Conservation (phyloP, 164 flowering plant species). For the Umbilicus rupestris region DNA sequence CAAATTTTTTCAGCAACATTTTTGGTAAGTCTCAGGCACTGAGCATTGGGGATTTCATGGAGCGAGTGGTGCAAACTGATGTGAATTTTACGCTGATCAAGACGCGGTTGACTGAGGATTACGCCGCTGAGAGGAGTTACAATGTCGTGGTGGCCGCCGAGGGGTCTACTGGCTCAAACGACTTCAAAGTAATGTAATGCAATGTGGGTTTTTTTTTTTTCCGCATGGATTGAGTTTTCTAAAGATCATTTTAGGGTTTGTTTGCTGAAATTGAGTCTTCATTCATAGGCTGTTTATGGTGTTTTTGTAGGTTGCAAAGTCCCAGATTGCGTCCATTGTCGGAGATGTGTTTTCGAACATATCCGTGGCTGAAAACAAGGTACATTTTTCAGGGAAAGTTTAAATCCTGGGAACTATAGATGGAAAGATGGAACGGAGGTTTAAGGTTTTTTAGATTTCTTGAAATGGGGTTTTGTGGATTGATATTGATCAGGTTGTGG, state of each 20-base stretch:
- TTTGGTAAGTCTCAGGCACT: constrained; percentile 54
- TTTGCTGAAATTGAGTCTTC: neutral
- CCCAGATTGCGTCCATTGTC: constrained; percentile 68
- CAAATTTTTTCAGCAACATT: constrained; percentile 69
- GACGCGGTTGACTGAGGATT: constrained; percentile 68
- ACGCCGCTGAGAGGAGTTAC: constrained; percentile 49
- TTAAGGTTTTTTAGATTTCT: neutral
- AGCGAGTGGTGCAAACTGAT: constrained; percentile 46
- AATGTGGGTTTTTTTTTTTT: constrained; percentile 48
- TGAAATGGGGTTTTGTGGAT: neutral
- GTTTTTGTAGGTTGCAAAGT: constrained; percentile 47
- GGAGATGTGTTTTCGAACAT: constrained; percentile 79
- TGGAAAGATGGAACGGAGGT: neutral
- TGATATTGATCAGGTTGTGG: constrained; percentile 53
- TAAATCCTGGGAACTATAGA: neutral
- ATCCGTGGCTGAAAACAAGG: constrained; percentile 86
- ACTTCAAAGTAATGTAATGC: constrained; percentile 99
- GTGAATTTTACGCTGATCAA: constrained; percentile 68
- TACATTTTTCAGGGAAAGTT: constrained; percentile 12
- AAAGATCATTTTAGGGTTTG: neutral
- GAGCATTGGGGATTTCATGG: constrained; percentile 49
- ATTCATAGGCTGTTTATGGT: neutral
- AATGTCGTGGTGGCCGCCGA: constrained; percentile 69
- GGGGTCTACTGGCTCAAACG: constrained; percentile 34
- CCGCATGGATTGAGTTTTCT: neutral